phyloP scores from a whole-genome alignment of 2,329 filamentous ascomycete genomes.

The Ophiostoma populinum region DNA sequence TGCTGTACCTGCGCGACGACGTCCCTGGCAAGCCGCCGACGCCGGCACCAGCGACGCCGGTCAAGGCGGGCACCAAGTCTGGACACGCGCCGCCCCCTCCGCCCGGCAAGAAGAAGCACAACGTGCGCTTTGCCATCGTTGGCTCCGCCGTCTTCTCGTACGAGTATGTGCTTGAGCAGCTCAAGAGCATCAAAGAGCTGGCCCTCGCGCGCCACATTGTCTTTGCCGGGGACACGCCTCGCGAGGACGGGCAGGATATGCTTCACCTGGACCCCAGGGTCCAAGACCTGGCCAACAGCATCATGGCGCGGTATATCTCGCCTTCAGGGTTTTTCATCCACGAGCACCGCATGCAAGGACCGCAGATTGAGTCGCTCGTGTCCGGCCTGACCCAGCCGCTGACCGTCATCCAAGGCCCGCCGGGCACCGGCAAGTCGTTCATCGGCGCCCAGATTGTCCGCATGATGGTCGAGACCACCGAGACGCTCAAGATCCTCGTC shows the following conservation, averaged over 20 bases:
- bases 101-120: slow-evolving; percentile 1
- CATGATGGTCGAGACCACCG: slow-evolving; percentile 25
- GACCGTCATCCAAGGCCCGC: slow-evolving; percentile 3
- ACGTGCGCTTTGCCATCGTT: slow-evolving; percentile 35
- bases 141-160: slow-evolving; percentile 52
- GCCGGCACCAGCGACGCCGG: too few species aligned
- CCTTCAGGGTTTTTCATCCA: neutral
- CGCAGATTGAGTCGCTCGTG: slow-evolving; percentile 38
- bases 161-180: slow-evolving; percentile 43
- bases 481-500: slow-evolving; percentile 38
- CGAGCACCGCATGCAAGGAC: slow-evolving; percentile 12
- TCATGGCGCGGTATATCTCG: neutral
- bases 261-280: neutral
- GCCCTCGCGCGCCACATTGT: slow-evolving; percentile 35
- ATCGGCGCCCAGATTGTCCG: slow-evolving; percentile 48
- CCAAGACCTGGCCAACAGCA: neutral
- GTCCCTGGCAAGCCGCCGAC: too few species aligned
- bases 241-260: neutral
- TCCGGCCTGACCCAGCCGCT: slow-evolving; percentile 5
- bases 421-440: slow-evolving; percentile 61
- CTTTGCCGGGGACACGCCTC: neutral
- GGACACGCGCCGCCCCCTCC: too few species aligned
- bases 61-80: too few species aligned
- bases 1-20: slow-evolving; percentile 24
- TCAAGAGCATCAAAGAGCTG: slow-evolving; percentile 38